Conservation (phyloP, 116 monocot genomes). For the Posidonia oceanica region DNA sequence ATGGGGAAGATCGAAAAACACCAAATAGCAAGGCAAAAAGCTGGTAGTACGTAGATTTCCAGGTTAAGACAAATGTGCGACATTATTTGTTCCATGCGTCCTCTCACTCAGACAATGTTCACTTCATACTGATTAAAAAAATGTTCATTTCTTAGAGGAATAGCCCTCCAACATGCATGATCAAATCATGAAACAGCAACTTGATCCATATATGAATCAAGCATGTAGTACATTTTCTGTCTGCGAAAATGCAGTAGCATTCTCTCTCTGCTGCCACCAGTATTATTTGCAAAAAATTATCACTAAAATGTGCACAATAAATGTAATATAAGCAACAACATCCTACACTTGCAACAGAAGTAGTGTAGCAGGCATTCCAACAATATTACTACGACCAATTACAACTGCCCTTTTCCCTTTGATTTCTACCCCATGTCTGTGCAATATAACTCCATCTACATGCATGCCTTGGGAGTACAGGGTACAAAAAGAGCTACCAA, state of each 20-base stretch:
- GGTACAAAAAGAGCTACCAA: conserved; percentile 78
- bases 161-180: no score
- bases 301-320: not conserved
- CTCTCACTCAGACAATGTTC: no score
- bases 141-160: no score
- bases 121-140: no score
- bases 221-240: not conserved
- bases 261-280: conserved; percentile 61
- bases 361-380: conserved; percentile 87
- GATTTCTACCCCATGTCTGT: conserved; percentile 55
- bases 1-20: no score
- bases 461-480: conserved; percentile 95
- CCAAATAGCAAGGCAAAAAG: no score
- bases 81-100: no score
- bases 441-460: conserved; percentile 88
- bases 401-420: conserved; percentile 92
- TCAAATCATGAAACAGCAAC: no score
- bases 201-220: no score
- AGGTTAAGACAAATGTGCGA: no score
- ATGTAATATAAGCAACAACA: not conserved
- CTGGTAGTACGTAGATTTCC: no score
- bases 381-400: conserved; percentile 96
- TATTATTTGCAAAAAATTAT: conserved; percentile 1
- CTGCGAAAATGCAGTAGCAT: conserved; percentile 35
- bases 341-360: conserved; percentile 51